These are phyloP conservation scores for Musa beccarii DNA, from an alignment of 176 grass and related monocot species.

Conservation along the genomic window DNA sequence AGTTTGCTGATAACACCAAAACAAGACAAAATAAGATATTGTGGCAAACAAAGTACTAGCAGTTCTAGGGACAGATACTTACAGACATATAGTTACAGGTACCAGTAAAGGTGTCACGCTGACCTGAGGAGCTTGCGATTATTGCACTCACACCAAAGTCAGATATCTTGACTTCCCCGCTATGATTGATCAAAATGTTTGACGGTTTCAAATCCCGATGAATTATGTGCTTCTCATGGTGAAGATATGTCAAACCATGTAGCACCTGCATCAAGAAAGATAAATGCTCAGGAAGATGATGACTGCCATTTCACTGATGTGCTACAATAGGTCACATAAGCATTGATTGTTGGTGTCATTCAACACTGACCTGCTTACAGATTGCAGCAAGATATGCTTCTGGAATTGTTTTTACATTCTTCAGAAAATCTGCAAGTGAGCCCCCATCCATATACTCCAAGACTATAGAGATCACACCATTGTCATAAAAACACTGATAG, in stretches of 20 bases:
- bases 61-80: slow-evolving; percentile 24
- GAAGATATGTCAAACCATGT: slow-evolving; percentile 71
- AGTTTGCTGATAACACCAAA: background rate
- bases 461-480: slow-evolving; percentile 83
- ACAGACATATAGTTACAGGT: slow-evolving; percentile 96
- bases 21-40: background rate
- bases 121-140: slow-evolving; percentile 72
- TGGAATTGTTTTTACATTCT: slow-evolving; percentile 74
- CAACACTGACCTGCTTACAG: slow-evolving; percentile 88
- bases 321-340: background rate
- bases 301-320: background rate
- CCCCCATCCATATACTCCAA: slow-evolving; percentile 98
- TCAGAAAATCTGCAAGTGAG: slow-evolving; percentile 84
- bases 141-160: slow-evolving; percentile 98
- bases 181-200: slow-evolving; percentile 96
- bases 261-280: slow-evolving; percentile 50
- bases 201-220: slow-evolving; percentile 92
- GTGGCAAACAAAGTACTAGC: background rate
- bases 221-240: slow-evolving; percentile 70
- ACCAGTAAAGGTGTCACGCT: slow-evolving; percentile 86
- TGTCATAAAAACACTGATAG: slow-evolving; percentile 89
- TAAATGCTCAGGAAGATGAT: background rate
- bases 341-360: slow-evolving; percentile 5
- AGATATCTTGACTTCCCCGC: slow-evolving; percentile 92
- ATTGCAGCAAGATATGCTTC: slow-evolving; percentile 92